A percentile compares a stretch with the other conserved stretches of the same genome.
Conservation (phyloP, 1,284 basidiomycete species). For the Boletus semigastroideus region DNA sequence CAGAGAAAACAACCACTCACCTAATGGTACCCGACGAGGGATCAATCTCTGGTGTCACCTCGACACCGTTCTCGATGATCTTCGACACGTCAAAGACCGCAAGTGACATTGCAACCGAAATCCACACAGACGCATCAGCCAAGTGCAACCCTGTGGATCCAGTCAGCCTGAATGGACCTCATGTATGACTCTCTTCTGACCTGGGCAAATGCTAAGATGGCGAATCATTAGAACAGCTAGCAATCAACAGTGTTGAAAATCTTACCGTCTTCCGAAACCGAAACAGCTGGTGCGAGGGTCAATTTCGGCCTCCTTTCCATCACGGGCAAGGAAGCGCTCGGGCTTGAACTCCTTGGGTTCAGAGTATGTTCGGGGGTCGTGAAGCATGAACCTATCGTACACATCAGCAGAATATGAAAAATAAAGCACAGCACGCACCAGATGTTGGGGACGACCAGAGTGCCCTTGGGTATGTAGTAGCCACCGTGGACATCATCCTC, state of each 20-base stretch:
- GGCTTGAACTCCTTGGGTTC: constrained; percentile 37
- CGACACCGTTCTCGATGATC: constrained; percentile 32
- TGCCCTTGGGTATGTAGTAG: constrained; percentile 41
- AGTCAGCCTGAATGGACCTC: constrained; percentile 1
- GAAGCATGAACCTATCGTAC: constrained; percentile 48
- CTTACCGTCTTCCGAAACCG: constrained; percentile 59
- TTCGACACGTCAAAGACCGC: constrained; percentile 46
- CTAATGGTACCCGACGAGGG: constrained; percentile 60
- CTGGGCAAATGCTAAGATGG: constrained; percentile 51
- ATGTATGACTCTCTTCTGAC: constrained; percentile 26
- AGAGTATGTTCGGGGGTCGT: constrained; percentile 39
- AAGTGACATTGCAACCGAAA: constrained; percentile 52
- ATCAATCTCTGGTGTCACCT: constrained; percentile 50
- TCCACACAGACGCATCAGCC: constrained; percentile 57
- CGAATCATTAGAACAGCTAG: constrained; percentile 3
- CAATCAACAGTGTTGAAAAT: constrained; percentile 14
- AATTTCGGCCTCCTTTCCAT: constrained; percentile 40
- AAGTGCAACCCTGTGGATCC: constrained; percentile 45
- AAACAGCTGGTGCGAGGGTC: constrained; percentile 57
- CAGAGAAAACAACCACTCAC: constrained; percentile 25
- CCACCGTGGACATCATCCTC: constrained; percentile 49
- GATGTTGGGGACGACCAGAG: constrained; percentile 38
- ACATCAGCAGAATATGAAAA: constrained; percentile 12
- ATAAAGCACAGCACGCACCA: constrained; percentile 26
- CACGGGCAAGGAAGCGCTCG: constrained; percentile 36